These are phyloP conservation scores for Podaxis rugospora DNA, from an alignment of 768 basidiomycete genomes.

Conservation along the genomic window DNA sequence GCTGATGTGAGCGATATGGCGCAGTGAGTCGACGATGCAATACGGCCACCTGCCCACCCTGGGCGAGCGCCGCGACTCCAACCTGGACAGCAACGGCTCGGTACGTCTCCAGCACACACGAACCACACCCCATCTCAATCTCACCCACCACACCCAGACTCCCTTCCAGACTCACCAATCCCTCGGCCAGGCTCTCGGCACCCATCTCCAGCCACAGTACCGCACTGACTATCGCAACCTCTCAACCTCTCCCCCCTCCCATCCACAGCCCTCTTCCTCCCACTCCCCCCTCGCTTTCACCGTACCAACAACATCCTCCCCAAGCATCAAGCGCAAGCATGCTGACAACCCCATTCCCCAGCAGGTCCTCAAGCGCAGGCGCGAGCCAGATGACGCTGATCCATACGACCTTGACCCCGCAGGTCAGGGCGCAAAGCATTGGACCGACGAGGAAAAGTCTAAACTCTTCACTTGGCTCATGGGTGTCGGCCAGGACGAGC, in stretches of 20 bases:
- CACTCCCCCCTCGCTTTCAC: constrained; percentile 36
- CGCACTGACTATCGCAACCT: constrained; percentile 32
- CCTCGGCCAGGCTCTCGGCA: constrained; percentile 57
- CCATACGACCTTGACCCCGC: constrained; percentile 42
- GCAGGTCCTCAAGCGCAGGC: constrained; percentile 13
- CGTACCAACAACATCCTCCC: constrained; percentile 28
- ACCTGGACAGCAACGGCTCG: constrained; percentile 54
- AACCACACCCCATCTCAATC: constrained; percentile 22
- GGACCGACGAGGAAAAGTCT: constrained; percentile 82
- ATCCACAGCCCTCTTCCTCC: constrained; percentile 27
- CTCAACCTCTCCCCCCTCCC: constrained; percentile 33
- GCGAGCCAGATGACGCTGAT: constrained; percentile 26
- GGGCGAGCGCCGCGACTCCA: constrained; percentile 49
- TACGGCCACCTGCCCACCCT: constrained; percentile 51
- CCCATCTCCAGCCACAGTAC: constrained; percentile 33
- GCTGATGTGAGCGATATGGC: constrained; percentile 11
- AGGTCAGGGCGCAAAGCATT: constrained; percentile 71
- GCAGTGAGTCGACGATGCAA: constrained; percentile 56
- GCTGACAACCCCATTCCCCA: constrained; percentile 29
- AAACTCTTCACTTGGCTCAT: constrained; percentile 78
- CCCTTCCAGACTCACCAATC: constrained; percentile 55
- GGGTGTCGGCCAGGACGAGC: constrained; percentile 65
- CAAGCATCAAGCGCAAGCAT: constrained; percentile 41
- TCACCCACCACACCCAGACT: constrained; percentile 26
- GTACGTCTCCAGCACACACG: constrained; percentile 36